phyloP scores from a whole-genome alignment of 1,284 basidiomycete genomes.

The Ceratobasidium sp. region DNA sequence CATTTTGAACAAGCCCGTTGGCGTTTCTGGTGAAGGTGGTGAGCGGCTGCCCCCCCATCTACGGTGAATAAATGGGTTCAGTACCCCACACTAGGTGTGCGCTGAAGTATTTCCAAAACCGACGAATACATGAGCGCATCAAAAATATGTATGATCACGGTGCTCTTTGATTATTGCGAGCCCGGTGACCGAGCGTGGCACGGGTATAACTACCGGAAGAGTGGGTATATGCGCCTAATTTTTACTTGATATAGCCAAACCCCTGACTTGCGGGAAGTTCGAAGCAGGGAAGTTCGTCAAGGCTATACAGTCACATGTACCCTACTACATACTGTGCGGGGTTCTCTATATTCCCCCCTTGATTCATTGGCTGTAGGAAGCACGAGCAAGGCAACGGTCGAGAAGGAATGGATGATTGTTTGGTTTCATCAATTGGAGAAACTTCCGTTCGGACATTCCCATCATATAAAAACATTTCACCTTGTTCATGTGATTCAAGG shows the following conservation, averaged over 20 bases:
- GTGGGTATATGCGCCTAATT: not conserved
- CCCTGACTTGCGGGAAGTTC: not conserved
- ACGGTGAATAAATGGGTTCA: not conserved
- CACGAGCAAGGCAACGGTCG: not conserved
- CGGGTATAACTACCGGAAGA: not conserved
- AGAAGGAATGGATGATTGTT: not conserved
- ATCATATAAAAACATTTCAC: no score
- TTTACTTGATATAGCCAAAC: not conserved
- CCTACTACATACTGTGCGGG: not conserved
- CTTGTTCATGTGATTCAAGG: not conserved
- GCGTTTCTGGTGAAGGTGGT: not conserved
- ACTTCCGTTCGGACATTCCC: no score
- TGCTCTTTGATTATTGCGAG: not conserved
- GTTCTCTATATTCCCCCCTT: not conserved
- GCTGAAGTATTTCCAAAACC: no score
- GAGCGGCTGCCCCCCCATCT: not conserved
- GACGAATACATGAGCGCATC: no score
- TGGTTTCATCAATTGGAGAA: not conserved
- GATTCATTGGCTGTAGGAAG: not conserved
- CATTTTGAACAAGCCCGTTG: not conserved
- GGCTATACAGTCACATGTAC: not conserved
- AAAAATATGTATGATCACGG: no score
- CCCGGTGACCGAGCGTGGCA: not conserved
- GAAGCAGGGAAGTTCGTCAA: not conserved
- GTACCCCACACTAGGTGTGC: no score